Base-by-base conservation (phyloP, 192 early-diverging fungal species). In the Pilaira anomala region DNA sequence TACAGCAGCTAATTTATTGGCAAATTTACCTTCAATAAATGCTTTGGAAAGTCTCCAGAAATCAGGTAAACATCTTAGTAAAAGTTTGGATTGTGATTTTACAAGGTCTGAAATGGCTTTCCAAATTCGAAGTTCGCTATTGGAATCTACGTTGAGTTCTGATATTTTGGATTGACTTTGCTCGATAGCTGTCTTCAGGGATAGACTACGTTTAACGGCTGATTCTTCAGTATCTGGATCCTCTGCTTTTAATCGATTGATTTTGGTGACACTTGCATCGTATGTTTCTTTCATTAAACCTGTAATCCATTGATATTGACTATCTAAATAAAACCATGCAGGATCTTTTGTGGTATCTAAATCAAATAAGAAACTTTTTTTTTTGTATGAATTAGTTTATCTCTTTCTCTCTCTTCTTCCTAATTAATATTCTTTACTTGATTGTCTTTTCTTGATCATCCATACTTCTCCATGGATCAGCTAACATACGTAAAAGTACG, bases 1-100 rank as follows among this genome's bases (percentile, higher is more conserved):
- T 28, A 40, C 7, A 1, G 45, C 26, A 28, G 53, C 12, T 49
- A 67, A 68, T 65, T 82, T 74, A 36, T 56, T 88, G 52, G 82
- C 76, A 56, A 93, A 88, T 63, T 88, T 86, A 33, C 93, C 90
- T 57, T 96, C 96, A 68, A 91, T 89, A 66, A 84, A 98, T 3
- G 92, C 83, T 56, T 86, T 85, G 51, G 92, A 89, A 2, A 96
- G 72, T 72, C 91, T 87, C 92, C 96, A 96, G 79, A 98, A 98
- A 61, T 93, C 91, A 4, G 93, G 94, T 53, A 98, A 62, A 30
- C 83, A 81, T 36, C 85, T 80, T 21, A 83, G 62, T 14, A 98
- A 71, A 9, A 90, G 75, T 48, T 88, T 82, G n/a, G 93, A 94
- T 5, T 94, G 75, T 9, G 79, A 78, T 68, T 91, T 87, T 30